phyloP scores from a whole-genome alignment of 1,139 yeast species.

The Zygosaccharomyces pseudobailii region DNA sequence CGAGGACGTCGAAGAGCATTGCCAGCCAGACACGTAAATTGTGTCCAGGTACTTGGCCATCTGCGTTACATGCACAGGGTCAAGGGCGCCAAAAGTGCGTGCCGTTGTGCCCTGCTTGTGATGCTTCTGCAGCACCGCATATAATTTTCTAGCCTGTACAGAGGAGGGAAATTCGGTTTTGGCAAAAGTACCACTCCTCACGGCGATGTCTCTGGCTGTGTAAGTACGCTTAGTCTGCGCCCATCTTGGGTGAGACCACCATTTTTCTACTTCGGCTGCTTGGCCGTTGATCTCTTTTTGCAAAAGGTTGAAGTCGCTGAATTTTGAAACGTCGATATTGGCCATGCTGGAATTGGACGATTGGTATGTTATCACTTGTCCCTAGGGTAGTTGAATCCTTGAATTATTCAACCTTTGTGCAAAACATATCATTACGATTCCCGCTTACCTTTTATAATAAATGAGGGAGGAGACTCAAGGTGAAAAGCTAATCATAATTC shows the following conservation, averaged over 20 bases:
- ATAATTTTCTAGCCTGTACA: conserved; percentile 78
- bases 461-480: background rate
- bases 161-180: conserved; percentile 68
- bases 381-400: too few relatives aligned
- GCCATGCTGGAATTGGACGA: background rate
- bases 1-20: conserved; percentile 95
- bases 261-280: conserved; percentile 65
- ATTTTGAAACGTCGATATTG: background rate
- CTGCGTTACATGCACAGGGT: conserved; percentile 93
- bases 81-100: conserved; percentile 93
- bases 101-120: conserved; percentile 70
- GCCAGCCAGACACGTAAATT: conserved; percentile 96
- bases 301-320: conserved; percentile 7
- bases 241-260: conserved; percentile 98
- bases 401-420: too few relatives aligned
- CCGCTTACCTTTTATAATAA: too few relatives aligned
- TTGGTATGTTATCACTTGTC: too few relatives aligned
- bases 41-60: conserved; percentile 95
- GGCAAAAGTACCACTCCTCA: conserved; percentile 74
- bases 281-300: conserved; percentile 21
- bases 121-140: conserved; percentile 62
- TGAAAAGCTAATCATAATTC: background rate
- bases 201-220: conserved; percentile 83
- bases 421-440: too few relatives aligned
- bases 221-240: conserved; percentile 81